Evolutionary conservation across 2,329 filamentous ascomycete genomes (phyloP).

Genomic region (Exutisphaerella laricina): DNA sequence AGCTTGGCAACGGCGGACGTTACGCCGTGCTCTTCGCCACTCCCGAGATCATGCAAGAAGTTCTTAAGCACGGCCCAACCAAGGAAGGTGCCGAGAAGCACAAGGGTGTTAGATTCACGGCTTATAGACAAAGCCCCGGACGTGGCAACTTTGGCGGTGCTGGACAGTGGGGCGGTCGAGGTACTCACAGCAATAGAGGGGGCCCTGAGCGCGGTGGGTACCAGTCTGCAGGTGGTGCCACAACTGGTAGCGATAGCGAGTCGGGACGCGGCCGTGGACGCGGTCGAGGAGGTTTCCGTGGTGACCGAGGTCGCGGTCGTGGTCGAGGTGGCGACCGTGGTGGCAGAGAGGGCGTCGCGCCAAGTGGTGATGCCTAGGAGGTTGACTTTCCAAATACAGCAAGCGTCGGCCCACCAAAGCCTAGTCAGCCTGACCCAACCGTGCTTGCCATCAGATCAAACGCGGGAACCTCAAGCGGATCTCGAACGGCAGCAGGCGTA

Average conservation of each 20-base stretch:
- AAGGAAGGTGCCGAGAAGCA: conserved; percentile 60
- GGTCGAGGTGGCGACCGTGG: conserved; percentile 43
- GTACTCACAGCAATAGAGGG: conserved; percentile 55
- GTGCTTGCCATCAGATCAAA: too few species aligned
- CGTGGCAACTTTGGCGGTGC: conserved; percentile 44
- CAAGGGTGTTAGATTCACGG: conserved; percentile 41
- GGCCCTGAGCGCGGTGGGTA: conserved; percentile 43
- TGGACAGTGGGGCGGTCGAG: conserved; percentile 58
- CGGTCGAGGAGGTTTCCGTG: conserved; percentile 28
- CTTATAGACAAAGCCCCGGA: conserved; percentile 61
- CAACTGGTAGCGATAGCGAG: conserved; percentile 60
- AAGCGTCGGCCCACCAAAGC: too few species aligned
- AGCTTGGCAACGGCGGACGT: conserved; percentile 68
- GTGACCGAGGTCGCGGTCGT: conserved; percentile 49
- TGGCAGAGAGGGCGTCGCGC: conserved; percentile 23
- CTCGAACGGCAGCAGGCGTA: too few species aligned
- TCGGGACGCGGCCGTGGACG: conserved; percentile 53
- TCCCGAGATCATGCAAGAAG: conserved; percentile 71
- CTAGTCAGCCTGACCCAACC: too few species aligned
- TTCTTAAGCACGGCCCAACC: conserved; percentile 67
- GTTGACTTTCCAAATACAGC: too few species aligned
- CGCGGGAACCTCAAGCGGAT: too few species aligned
- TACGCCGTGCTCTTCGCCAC: conserved; percentile 83
- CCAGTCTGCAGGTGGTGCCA: conserved; percentile 31
- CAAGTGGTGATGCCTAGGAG: conserved; percentile 27